Evolutionary conservation across 2,329 filamentous ascomycete species (phyloP).

Genomic region (Colletotrichum chrysophilum): DNA sequence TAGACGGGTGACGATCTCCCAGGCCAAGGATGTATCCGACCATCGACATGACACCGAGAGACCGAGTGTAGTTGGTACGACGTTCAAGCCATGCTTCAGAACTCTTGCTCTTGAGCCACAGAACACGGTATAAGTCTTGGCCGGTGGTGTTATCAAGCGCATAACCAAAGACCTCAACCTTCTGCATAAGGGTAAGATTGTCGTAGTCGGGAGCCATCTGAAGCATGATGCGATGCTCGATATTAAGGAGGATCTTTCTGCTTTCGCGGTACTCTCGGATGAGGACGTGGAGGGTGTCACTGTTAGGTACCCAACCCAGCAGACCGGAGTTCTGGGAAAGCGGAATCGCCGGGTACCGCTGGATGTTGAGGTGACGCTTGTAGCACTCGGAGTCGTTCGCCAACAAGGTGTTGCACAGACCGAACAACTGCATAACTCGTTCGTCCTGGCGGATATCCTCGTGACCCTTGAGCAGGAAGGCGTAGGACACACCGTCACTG

Average conservation of each 20-base stretch:
- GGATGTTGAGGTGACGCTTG: slow-evolving; percentile 96
- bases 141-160: slow-evolving; percentile 99
- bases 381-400: slow-evolving; percentile 94
- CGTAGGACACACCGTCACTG: slow-evolving; percentile 86
- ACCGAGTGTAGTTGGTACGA: slow-evolving; percentile 98
- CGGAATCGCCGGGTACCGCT: slow-evolving; percentile 95
- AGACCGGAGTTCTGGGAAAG: slow-evolving; percentile 96
- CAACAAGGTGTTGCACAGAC: slow-evolving; percentile 93
- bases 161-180: slow-evolving; percentile 99
- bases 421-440: slow-evolving; percentile 99
- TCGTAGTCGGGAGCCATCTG: slow-evolving; percentile 99
- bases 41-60: slow-evolving; percentile 99
- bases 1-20: slow-evolving; percentile 95
- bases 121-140: slow-evolving; percentile 94
- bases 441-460: slow-evolving; percentile 99
- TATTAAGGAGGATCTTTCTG: slow-evolving; percentile 96
- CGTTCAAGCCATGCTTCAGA: slow-evolving; percentile 98
- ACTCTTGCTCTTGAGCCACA: slow-evolving; percentile 99
- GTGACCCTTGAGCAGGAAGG: slow-evolving; percentile 95
- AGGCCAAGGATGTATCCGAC: slow-evolving; percentile 99
- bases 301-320: slow-evolving; percentile 96
- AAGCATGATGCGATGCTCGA: slow-evolving; percentile 99
- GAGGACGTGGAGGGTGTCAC: slow-evolving; percentile 93
- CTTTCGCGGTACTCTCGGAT: slow-evolving; percentile 98
- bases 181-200: slow-evolving; percentile 98